Conservation (phyloP, 192 early-diverging fungal genomes). For the Gamsiella multidivaricata region DNA sequence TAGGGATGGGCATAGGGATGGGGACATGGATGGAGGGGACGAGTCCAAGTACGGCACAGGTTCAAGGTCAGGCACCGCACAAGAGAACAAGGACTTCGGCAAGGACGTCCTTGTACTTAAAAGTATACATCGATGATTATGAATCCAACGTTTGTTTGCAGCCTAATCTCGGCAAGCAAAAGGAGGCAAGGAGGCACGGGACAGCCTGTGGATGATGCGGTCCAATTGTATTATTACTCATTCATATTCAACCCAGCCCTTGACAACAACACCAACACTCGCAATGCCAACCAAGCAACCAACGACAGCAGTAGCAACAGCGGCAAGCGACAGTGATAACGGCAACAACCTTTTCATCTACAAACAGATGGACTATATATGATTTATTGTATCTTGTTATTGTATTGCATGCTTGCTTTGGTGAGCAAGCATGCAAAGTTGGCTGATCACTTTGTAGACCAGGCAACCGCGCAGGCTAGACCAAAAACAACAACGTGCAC, state of each 20-base stretch:
- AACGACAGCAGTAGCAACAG: background rate
- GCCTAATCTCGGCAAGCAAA: slow-evolving; percentile 43
- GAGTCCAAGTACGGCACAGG: too few species aligned
- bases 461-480: too few species aligned
- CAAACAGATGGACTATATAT: background rate
- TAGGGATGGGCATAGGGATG: too few species aligned
- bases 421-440: background rate
- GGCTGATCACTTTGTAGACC: too few species aligned
- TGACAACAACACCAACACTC: background rate
- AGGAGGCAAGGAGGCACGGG: slow-evolving; percentile 22
- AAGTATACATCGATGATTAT: too few species aligned
- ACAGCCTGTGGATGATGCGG: too few species aligned
- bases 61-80: too few species aligned
- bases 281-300: background rate
- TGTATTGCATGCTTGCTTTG: too few species aligned
- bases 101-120: background rate
- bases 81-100: background rate
- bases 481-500: too few species aligned
- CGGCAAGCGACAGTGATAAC: background rate
- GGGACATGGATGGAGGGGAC: too few species aligned
- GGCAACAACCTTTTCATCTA: background rate
- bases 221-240: background rate
- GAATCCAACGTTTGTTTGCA: slow-evolving; percentile 17
- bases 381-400: too few species aligned
- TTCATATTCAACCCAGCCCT: background rate